Conservation (phyloP, 2,329 filamentous ascomycete species). For the Penicillium olsonii region DNA sequence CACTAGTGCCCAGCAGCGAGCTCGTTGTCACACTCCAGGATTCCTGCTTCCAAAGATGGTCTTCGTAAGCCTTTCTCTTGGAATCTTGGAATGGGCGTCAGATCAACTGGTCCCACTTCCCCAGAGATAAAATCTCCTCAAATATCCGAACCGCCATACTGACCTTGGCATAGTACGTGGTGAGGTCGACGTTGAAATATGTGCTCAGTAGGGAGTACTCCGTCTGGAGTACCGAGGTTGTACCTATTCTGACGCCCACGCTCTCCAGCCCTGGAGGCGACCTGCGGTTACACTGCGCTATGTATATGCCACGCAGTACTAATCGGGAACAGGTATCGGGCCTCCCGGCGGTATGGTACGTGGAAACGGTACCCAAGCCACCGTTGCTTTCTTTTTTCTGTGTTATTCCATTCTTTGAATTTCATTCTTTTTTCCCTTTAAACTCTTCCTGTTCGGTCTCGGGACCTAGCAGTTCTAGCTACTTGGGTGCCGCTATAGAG, state of each 20-base stretch:
- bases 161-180: constrained; percentile 4
- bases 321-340: background rate
- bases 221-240: no score
- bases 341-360: background rate
- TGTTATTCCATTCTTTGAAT: background rate
- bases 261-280: no score
- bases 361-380: background rate
- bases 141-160: constrained; percentile 4
- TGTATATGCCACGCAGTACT: constrained; percentile 10
- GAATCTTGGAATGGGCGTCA: no score
- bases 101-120: background rate
- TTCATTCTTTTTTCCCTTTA: background rate
- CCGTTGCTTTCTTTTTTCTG: background rate
- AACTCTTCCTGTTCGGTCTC: no score
- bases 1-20: background rate
- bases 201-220: background rate
- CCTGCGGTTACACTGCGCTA: constrained; percentile 6
- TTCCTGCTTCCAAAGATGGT: background rate
- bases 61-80: no score
- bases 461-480: no score
- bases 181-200: constrained; percentile 5
- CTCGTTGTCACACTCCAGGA: background rate
- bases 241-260: constrained; percentile 1
- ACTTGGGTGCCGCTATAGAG: no score
- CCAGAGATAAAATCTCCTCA: background rate